Base-by-base conservation (phyloP, 2,329 filamentous ascomycete species). In the Colletotrichum cereale region DNA sequence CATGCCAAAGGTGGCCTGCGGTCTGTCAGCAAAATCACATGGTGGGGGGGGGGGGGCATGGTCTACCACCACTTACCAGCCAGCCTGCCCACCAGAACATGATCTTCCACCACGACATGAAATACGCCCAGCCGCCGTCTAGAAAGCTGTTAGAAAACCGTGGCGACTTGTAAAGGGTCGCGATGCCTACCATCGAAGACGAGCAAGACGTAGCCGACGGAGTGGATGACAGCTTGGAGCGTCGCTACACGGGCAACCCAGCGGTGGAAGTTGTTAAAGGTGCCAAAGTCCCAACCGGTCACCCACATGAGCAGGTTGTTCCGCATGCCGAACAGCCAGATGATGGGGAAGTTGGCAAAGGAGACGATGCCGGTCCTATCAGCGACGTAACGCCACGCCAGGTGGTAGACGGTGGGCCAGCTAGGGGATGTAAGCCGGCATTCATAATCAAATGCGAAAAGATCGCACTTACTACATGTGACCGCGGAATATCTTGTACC, bases 221-320 rank as follows among this genome's bases (percentile, higher is more conserved):
- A 91, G 75, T 93, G 91, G 0, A 90, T 78, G 1, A 92, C 83
- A 1, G 89, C 91, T 74, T 92, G 86, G 0, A 90, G 67, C 0
- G 90, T 90, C 7, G 89, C 85, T 2, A 92, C 83, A 24, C 91
- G 84, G 0, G 91, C 91, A 4, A 91, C 84, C 84, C 90, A 90
- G 0, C 91, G 87, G 78, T 93, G 91, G 63, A 92, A 92, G 50
- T 89, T 85, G 74, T 89, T 93, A 75, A 89, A 93, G 0, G 89
- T 90, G 2, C 86, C 85, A 77, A 91, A 92, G 14, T 88, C 89
- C 90, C 91, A 93, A 0, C 91, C 91, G 0, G 91, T 93, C 0
- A 90, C 77, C 89, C 89, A 91, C 66, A 92, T 82, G 21, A 92
- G 84, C 0, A 90, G 76, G 62, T 93, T 92, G 73, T 93, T 93